Evolutionary conservation across 805 yeast genomes (phyloP), one percentile per base, ranked within the genome.

Genomic region (Yueomyces sp.): DNA sequence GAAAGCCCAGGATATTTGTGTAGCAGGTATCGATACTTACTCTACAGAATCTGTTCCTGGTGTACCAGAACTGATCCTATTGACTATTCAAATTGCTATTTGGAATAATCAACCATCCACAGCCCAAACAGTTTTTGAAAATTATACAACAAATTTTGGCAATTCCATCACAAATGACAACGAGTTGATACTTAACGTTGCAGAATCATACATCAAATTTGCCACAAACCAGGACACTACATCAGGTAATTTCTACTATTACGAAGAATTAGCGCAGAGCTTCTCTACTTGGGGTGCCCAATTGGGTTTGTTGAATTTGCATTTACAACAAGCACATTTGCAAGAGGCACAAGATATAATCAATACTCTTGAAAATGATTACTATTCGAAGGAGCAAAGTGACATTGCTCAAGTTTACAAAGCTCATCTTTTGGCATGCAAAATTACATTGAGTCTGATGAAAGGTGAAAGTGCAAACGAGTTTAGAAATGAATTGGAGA

Each of bases 281-380:
- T 68, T 71, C 46, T 69, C 69, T 40, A 57, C 69, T 40, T 67
- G 70, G 55, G 73, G 74, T 52, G 65, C 74, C 19, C 71, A 82
- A 51, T 54, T 75, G 34, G 79, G 82, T 37, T 75, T 86, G 55
- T 72, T 86, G 39, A 81, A 79, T 8, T 70, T 87, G 47, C 86
- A 88, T 48, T 64, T 88, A 53, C 86, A 85, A 65, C 73, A 86
- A 59, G 76, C 79, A 42, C 83, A 88, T 55, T 67, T 76, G 44
- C 90, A 88, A 2, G 96, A 90, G 64, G 88, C 95, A 7, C 73
- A 74, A 46, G 85, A 84, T 48, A 67, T 79, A 36, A 64, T 82
- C 9, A 64, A 64, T 31, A 65, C 70, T 42, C 63, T 75, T 38
- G 55, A 67, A 33, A 69, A 74, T n/a, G 64, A 67, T n/a, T 66